These are phyloP conservation scores for Cavenderia fasciculata DNA, from an alignment of 78 protist species.

Conservation along the genomic window DNA sequence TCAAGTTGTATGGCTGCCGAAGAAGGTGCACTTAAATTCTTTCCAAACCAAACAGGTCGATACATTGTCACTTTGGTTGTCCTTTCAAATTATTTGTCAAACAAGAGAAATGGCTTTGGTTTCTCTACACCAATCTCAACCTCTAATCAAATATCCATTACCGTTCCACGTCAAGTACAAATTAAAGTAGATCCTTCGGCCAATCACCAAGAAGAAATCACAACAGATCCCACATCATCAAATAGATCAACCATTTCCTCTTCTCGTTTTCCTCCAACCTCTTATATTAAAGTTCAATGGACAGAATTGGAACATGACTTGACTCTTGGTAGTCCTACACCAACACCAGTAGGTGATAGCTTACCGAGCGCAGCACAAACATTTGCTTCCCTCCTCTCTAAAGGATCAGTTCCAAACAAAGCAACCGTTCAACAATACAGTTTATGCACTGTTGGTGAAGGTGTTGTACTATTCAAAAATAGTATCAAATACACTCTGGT, in stretches of 20 bases:
- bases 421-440: slow-evolving; percentile 55
- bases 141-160: slow-evolving; percentile 16
- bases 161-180: slow-evolving; percentile 29
- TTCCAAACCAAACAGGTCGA: slow-evolving; percentile 28
- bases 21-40: slow-evolving; percentile 43
- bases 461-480: slow-evolving; percentile 26
- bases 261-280: slow-evolving; percentile 31
- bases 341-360: no score
- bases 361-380: no score
- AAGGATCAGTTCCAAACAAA: not conserved
- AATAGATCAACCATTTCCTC: not conserved
- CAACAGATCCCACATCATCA: no score
- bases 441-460: slow-evolving; percentile 52
- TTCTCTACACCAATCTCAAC: slow-evolving; percentile 50
- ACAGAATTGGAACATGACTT: slow-evolving; percentile 30
- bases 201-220: not conserved
- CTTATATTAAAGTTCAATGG: slow-evolving; percentile 61
- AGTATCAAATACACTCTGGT: slow-evolving; percentile 10
- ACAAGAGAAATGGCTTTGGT: slow-evolving; percentile 74
- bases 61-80: slow-evolving; percentile 15
- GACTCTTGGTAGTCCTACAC: not conserved
- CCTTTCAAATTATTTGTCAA: slow-evolving; percentile 30
- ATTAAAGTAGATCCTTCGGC: slow-evolving; percentile 8
- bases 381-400: no score
- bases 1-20: slow-evolving; percentile 30